Evolutionary conservation across 345 rosid genomes (phyloP).

Genomic region (Populus davidiana): DNA sequence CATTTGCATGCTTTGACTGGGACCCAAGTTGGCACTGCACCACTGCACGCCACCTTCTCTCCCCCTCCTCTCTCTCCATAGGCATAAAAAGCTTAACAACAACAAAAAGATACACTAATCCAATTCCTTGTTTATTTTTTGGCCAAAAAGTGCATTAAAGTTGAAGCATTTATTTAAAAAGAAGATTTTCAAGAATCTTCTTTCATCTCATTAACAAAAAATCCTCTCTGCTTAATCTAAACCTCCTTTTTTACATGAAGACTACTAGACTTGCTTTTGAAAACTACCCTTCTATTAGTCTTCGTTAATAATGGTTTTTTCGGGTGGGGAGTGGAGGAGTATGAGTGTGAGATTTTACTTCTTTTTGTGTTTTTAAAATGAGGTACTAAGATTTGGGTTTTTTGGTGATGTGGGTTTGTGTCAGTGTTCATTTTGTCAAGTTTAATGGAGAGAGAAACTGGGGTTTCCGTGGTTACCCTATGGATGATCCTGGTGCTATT

Average conservation of each 20-base stretch:
- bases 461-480: conserved; percentile 5
- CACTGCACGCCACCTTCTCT: conserved; percentile 26
- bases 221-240: background rate
- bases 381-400: conserved; percentile 1
- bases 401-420: conserved; percentile 17
- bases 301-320: background rate
- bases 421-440: background rate
- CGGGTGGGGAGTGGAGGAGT: background rate
- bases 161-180: conserved; percentile 6
- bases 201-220: background rate
- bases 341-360: background rate
- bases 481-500: conserved; percentile 24
- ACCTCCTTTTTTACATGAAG: background rate
- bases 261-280: background rate
- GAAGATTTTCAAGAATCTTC: conserved; percentile 15
- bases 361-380: background rate
- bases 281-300: conserved; percentile 5
- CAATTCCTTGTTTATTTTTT: background rate
- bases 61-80: background rate
- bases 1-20: conserved; percentile 19
- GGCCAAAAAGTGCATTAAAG: conserved; percentile 7
- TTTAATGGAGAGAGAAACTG: conserved; percentile 25
- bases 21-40: conserved; percentile 16
- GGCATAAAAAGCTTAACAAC: background rate
- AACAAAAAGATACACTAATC: background rate